A percentile compares a stretch with the other conserved stretches of the same genome.
These are phyloP conservation scores for Tricholoma hemisulphureum DNA, from an alignment of 768 basidiomycete genomes.

Conservation along the genomic window DNA sequence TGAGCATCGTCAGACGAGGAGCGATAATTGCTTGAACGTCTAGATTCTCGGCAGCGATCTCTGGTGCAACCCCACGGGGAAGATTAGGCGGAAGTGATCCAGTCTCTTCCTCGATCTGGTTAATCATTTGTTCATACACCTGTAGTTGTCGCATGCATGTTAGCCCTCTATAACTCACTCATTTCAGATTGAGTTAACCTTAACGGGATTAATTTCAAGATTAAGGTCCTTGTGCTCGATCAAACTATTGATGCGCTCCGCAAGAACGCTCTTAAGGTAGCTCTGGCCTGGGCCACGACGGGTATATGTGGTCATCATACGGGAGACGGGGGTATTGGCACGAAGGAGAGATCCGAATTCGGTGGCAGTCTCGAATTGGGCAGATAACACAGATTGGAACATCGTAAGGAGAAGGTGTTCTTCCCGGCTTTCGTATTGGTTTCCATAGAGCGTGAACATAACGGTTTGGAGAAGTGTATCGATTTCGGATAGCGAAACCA, in stretches of 20 bases:
- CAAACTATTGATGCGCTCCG: constrained; percentile 96
- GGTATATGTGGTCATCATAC: constrained; percentile 99
- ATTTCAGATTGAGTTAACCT: constrained; percentile 49
- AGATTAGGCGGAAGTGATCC: constrained; percentile 88
- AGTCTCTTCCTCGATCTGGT: constrained; percentile 97
- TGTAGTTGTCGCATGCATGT: constrained; percentile 26
- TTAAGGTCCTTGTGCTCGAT: constrained; percentile 99
- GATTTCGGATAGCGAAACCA: constrained; percentile 95
- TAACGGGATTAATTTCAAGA: constrained; percentile 97
- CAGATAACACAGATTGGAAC: constrained; percentile 98
- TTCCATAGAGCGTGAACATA: constrained; percentile 99
- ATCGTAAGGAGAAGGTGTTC: constrained; percentile 98
- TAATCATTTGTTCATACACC: constrained; percentile 99
- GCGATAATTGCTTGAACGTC: constrained; percentile 99
- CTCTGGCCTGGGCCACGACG: constrained; percentile 98
- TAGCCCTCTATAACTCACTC: background rate
- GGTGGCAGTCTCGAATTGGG: constrained; percentile 98
- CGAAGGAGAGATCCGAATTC: constrained; percentile 98
- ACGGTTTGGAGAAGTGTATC: constrained; percentile 99
- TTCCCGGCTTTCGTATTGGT: constrained; percentile 98
- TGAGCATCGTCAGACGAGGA: constrained; percentile 95
- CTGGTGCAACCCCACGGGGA: constrained; percentile 90
- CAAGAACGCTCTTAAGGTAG: constrained; percentile 95
- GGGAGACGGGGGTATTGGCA: constrained; percentile 97
- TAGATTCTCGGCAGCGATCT: constrained; percentile 88